Conservation (phyloP, 139 green algal genomes). For the Chlamydomonas sp. region DNA sequence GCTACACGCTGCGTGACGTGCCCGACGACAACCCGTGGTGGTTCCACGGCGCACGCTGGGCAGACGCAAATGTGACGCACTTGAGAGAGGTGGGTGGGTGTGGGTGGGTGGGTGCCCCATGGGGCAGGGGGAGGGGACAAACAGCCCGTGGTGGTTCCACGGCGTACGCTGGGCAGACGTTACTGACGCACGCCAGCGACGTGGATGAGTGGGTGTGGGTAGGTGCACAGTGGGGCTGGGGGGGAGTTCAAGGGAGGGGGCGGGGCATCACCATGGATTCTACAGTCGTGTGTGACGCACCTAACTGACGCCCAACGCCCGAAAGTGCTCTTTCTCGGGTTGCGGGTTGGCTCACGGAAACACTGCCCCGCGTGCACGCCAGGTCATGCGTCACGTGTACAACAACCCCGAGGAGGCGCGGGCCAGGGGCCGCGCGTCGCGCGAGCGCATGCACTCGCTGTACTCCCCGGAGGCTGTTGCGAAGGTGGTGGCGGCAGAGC, state of each 20-base stretch:
- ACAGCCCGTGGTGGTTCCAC: not conserved
- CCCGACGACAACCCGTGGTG: conserved; percentile 18
- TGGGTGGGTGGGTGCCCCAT: not conserved
- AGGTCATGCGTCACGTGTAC: conserved; percentile 10
- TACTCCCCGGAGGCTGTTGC: conserved; percentile 3
- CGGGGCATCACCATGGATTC: no score
- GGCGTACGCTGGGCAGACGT: no score
- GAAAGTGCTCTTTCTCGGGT: no score
- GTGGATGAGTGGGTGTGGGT: no score
- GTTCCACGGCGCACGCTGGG: conserved; percentile 17
- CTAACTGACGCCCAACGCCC: no score
- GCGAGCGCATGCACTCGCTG: not conserved
- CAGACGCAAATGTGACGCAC: not conserved
- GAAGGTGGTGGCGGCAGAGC: not conserved
- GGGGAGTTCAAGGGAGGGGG: no score
- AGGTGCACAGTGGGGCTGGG: no score
- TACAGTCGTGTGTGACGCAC: no score
- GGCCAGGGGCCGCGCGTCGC: not conserved
- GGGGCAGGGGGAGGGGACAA: not conserved
- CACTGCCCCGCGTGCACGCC: not conserved
- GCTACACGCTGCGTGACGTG: conserved; percentile 12
- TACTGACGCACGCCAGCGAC: no score
- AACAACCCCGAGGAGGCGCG: not conserved
- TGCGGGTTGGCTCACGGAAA: no score
- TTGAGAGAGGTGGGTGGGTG: not conserved